Conservation (phyloP, 148 eudicot genomes). For the Silene latifolia region DNA sequence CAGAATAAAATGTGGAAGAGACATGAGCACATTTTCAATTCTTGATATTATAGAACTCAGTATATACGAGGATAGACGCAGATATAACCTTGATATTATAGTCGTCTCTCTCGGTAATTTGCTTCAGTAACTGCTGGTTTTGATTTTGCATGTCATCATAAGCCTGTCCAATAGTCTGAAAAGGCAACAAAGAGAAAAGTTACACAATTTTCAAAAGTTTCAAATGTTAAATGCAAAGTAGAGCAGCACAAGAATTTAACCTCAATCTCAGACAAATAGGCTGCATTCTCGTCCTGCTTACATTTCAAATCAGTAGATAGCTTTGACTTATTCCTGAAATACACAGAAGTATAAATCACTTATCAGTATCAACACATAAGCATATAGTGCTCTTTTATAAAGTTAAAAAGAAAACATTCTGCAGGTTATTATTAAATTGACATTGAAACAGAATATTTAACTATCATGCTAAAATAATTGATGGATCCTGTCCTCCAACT, state of each 20-base stretch:
- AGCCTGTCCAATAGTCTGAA: constrained; percentile 86
- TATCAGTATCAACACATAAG: neutral
- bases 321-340: constrained; percentile 57
- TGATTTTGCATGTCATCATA: constrained; percentile 92
- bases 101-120: constrained; percentile 92
- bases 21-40: neutral
- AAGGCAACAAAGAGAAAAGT: neutral
- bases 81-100: constrained; percentile 75
- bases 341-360: constrained; percentile 3
- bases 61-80: neutral
- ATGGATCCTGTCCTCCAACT: neutral
- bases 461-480: neutral
- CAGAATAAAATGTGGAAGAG: neutral
- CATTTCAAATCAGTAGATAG: constrained; percentile 61
- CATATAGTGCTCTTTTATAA: neutral
- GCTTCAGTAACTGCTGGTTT: constrained; percentile 84
- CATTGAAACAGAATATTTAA: neutral
- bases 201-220: neutral
- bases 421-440: neutral
- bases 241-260: constrained; percentile 29
- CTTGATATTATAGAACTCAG: neutral
- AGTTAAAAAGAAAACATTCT: neutral
- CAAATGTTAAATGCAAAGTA: constrained; percentile 5
- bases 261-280: constrained; percentile 92
- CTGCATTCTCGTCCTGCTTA: constrained; percentile 82